Evolutionary conservation across 2,329 filamentous ascomycete genomes (phyloP), one percentile per base, ranked within the genome.

Genomic region (Karstenula rhodostoma): DNA sequence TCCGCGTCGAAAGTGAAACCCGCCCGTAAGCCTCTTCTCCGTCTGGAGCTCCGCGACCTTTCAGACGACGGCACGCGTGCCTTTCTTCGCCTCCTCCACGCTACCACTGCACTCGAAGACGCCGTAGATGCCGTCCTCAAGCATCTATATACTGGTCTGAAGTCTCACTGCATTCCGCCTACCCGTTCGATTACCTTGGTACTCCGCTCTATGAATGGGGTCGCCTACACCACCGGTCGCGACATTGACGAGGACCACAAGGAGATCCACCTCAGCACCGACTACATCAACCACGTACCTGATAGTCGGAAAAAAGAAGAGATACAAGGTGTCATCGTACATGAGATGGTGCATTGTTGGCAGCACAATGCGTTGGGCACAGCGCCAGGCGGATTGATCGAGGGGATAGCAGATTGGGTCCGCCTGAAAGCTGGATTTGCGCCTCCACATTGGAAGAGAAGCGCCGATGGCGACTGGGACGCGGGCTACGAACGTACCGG

Each of bases 291-390:
- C 2, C 52, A 65, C 13, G 71, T 81, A 0, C 59, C 83, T 0
- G 70, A 73, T 22, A 62, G 67, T 4, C 67, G 77, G 15, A 68
- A 62, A 40, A 78, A 71, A 63, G 78, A 84, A 42, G 93, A 98
- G 80, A 87, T 97, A 60, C 80, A 86, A 19, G 95, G 95, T 43
- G 93, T 98, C 0, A 78, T 98, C 22, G 90, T 91, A 1, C 94
- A 98, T 75, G 94, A 98, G 79, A 89, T 97, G 63, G 94, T 98
- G 15, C 95, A 98, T 80, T 97, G 93, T 79, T 96, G 91, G 80
- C 94, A 98, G 78, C 90, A 92, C 78, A 89, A 92, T 68, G 90
- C 84, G 1, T 81, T 77, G 10, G 82, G 81, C 0, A 80, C 78
- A 4, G 80, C 87, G 46, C 77, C 80, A 2, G 89, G 89, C 0